Evolutionary conservation across 2,329 filamentous ascomycete genomes (phyloP), one percentile per base, ranked within the genome.

Genomic region (Aspergillus quadricinctus): DNA sequence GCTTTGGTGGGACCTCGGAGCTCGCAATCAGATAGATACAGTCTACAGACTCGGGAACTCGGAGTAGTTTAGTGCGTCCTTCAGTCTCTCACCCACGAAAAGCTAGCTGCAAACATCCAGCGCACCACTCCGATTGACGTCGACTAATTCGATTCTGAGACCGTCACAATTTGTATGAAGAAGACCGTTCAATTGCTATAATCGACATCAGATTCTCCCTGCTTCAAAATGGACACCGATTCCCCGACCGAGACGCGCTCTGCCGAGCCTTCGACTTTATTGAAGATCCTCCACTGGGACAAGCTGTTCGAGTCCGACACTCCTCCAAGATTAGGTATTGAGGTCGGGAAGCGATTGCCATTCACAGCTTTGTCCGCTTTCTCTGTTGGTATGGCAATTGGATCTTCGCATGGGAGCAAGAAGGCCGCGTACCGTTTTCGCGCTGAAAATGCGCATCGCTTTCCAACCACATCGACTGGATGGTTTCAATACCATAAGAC

Each of bases 401-500:
- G 92, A 27, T 78, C 87, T 19, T 80, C 85, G 6, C 85, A 92
- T 55, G 91, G 90, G 25, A 87, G 86, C 57, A 86, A 86, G 68
- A 86, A 83, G 70, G 84, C 90, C 0, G 87, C 89, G 52, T 81
- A 96, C 56, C 88, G 89, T 41, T 99, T 97, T 78, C 88, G 93
- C 54, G 94, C 94, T 58, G 94, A 99, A 76, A 96, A 99, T 70
- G 92, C 94, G 1, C 94, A 99, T 79, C 89, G 93, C 63, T 85
- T 97, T 60, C 94, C 94, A 21, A 86, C 84, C 3, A 87, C 87
- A 1, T 87, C 90, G 27, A 85, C 87, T 2, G 93, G 92, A 19
- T 99, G 94, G 94, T 99, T 93, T 71, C 83, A 97, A n/a, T 99
- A 99, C 75, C 93, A 97, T 79, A 97, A 97, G 77, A 90, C 86